These are phyloP conservation scores for Leccinum truebloodii DNA, from an alignment of 768 basidiomycete species.

Conservation along the genomic window DNA sequence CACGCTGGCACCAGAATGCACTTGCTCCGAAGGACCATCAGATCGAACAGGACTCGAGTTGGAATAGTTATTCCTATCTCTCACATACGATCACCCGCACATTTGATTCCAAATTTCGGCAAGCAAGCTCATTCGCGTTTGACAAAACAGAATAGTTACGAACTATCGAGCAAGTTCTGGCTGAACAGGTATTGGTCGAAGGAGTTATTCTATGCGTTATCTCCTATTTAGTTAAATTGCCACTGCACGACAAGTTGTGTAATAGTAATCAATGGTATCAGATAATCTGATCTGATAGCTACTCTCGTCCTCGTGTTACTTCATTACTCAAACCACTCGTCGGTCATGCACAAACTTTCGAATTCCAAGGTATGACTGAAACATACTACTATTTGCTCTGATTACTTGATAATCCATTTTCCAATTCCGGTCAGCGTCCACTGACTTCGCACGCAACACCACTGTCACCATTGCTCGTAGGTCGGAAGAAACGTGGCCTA, in stretches of 20 bases:
- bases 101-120: not conserved
- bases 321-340: not conserved
- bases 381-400: not conserved
- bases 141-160: not conserved
- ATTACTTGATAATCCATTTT: not conserved
- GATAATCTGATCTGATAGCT: not conserved
- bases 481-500: not conserved
- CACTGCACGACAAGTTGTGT: not conserved
- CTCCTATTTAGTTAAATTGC: not conserved
- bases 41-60: not conserved
- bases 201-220: not conserved
- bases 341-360: not conserved
- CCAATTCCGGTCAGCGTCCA: not conserved
- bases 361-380: not conserved
- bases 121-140: not conserved
- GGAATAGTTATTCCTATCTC: not conserved
- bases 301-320: not conserved
- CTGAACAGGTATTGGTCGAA: no score
- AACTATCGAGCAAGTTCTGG: not conserved
- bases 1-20: not conserved
- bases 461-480: not conserved
- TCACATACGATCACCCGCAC: not conserved
- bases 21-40: not conserved
- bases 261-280: not conserved
- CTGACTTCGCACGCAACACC: not conserved